phyloP scores from a whole-genome alignment of 2,329 filamentous ascomycete genomes.

The Pseudogymnoascus sp. region DNA sequence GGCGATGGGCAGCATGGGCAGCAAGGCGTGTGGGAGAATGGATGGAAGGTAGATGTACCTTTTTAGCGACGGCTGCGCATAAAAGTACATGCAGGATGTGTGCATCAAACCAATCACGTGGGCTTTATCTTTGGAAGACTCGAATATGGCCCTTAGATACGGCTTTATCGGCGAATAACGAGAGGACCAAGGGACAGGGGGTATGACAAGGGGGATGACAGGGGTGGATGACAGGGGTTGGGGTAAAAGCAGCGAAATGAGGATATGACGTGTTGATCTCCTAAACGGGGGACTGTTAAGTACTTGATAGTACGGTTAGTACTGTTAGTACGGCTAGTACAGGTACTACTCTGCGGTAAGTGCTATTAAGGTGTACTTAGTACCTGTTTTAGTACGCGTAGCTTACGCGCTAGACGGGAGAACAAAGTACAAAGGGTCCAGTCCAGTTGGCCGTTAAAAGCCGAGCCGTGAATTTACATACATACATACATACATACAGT shows the following conservation, averaged over 20 bases:
- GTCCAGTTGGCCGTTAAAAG: background rate
- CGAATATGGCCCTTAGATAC: background rate
- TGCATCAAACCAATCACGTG: background rate
- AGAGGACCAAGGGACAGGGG: background rate
- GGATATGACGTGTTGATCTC: background rate
- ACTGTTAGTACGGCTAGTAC: too few relatives aligned
- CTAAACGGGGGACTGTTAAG: background rate
- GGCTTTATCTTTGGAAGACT: background rate
- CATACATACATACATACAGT: too few relatives aligned
- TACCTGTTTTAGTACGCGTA: background rate
- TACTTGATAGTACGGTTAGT: too few relatives aligned
- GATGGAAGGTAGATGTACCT: background rate
- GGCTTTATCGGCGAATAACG: background rate
- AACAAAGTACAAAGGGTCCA: background rate
- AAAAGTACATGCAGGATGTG: background rate
- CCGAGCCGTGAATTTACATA: background rate
- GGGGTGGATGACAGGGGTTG: background rate
- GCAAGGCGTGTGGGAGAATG: too few relatives aligned
- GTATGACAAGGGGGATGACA: too few relatives aligned
- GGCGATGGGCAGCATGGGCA: background rate
- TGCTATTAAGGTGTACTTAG: background rate
- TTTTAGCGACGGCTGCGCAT: background rate
- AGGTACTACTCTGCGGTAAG: background rate
- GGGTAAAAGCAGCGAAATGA: conserved; percentile 1
- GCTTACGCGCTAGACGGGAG: background rate